A percentile compares a stretch with the other conserved stretches of the same genome.
phyloP scores from a whole-genome alignment of 257 asterid species.

The Petrea volubilis region DNA sequence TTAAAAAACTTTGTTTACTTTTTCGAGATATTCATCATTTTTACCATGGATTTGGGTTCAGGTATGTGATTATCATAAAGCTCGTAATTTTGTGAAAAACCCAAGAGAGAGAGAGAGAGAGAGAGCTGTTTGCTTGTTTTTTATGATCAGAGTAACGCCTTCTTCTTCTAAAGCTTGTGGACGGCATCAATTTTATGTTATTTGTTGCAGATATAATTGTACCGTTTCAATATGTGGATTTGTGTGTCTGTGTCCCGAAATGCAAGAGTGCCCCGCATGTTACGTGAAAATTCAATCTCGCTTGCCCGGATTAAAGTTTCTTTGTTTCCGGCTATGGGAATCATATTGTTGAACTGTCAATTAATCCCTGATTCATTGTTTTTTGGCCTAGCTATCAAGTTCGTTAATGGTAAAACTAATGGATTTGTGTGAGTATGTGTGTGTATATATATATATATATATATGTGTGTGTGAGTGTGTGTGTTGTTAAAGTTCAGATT shows the following conservation, averaged over 20 bases:
- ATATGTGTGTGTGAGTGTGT: background rate
- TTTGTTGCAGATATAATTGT: background rate
- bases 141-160: background rate
- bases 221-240: background rate
- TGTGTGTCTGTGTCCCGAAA: too few species aligned
- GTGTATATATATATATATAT: too few species aligned
- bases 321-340: background rate
- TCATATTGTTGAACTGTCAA: background rate
- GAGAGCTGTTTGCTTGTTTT: background rate
- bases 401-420: background rate
- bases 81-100: background rate
- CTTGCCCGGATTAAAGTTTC: too few species aligned
- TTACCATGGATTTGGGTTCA: conserved; percentile 50
- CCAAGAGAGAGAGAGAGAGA: too few species aligned
- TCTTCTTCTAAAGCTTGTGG: background rate
- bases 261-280: too few species aligned
- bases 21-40: conserved; percentile 2
- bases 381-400: background rate
- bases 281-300: too few species aligned
- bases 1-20: background rate
- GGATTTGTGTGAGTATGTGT: too few species aligned
- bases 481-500: too few species aligned
- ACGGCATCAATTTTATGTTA: background rate
- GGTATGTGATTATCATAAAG: conserved; percentile 29
- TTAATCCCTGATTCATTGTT: background rate